Evolutionary conservation across 768 basidiomycete species (phyloP), one percentile per base, ranked within the genome.

Genomic region (Suillus spraguei): DNA sequence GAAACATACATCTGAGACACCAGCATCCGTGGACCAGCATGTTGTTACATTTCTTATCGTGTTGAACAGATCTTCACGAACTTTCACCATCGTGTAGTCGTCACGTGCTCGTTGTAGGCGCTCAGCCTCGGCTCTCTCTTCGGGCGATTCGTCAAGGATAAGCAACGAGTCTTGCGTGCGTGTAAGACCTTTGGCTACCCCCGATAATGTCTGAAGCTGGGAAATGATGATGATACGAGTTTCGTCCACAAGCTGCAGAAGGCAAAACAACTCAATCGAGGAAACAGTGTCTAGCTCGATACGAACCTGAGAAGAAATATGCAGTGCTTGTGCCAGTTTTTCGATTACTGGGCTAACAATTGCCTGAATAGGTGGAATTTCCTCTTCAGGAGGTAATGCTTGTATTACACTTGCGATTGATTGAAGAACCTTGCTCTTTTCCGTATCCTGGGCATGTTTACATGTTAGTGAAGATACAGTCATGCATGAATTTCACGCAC

Each of bases 351-450:
- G 94, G 60, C 79, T 81, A 7, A 94, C 83, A 62, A 97, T 91
- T 0, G 87, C 89, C 85, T 92, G 72, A 0, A 96, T 82, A 0
- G 94, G 91, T 0, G 86, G 82, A 33, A 97, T 88, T 62, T 86
- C 91, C 49, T 94, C 90, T 47, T 79, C 79, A 0, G 93, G 88
- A 0, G 92, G 89, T 56, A 98, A 76, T 0, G 95, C 96, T 69
- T 97, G 93, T 38, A 97, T 91, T 4, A 98, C 94, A 66, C 95
- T 97, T 2, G 94, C 88, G 59, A 98, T 96, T 0, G 91, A 93
- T 72, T 97, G 92, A 52, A 97, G 79, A 1, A 97, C 92, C 76
- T 96, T 97, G 67, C 87, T 85, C 76, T 91, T 92, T 75, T 97
- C 95, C 24, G 88, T 86, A 68, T 93, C 91, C 89, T 92, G 67